Conservation (phyloP, 2,329 filamentous ascomycete genomes). For the Beauveria rudraprayagi region DNA sequence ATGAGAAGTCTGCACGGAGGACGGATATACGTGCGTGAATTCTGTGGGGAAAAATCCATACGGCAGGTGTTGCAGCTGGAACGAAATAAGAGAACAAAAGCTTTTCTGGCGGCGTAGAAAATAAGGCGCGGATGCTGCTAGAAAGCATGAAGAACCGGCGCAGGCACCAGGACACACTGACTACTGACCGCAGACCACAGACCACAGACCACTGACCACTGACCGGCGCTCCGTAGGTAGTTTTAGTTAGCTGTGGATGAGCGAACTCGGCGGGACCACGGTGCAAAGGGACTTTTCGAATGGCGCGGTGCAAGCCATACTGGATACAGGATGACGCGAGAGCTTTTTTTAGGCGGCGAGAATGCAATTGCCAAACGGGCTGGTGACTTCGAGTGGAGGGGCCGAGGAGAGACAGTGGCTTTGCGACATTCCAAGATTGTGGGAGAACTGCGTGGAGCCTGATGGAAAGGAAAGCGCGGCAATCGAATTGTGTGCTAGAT, state of each 20-base stretch:
- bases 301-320: neutral
- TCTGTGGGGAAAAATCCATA: neutral
- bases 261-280: neutral
- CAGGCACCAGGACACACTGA: too few relatives aligned
- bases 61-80: neutral
- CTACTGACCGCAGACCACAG: too few relatives aligned
- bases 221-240: too few relatives aligned
- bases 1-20: neutral
- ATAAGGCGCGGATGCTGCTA: neutral
- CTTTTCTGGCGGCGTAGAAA: neutral
- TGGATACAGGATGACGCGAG: constrained; percentile 2
- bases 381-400: neutral
- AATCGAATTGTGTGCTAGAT: neutral
- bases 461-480: neutral
- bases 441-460: neutral
- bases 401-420: neutral
- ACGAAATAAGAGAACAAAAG: neutral
- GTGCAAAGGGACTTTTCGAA: neutral
- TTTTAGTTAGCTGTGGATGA: neutral
- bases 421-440: constrained; percentile 3
- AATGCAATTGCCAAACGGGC: neutral
- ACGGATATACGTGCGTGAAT: neutral
- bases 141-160: neutral
- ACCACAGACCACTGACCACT: too few relatives aligned
- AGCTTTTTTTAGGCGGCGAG: constrained; percentile 2